phyloP scores from a whole-genome alignment of 805 yeast species.

The Ogataea salicorniae region DNA sequence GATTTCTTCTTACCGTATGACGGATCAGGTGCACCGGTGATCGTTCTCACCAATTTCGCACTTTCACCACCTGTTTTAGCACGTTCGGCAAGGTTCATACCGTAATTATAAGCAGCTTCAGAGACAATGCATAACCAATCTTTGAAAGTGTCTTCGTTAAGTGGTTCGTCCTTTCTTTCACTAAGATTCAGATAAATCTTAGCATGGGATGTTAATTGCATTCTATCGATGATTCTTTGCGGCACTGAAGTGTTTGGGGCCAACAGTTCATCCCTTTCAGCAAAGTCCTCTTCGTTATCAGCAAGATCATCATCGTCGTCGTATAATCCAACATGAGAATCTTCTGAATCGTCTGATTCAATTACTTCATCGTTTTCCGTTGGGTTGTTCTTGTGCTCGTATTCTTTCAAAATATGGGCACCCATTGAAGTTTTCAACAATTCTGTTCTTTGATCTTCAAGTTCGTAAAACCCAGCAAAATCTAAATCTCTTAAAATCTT shows the following conservation, averaged over 20 bases:
- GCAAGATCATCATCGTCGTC: slow-evolving; percentile 7
- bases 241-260: slow-evolving; percentile 8
- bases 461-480: slow-evolving; percentile 21
- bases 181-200: slow-evolving; percentile 23
- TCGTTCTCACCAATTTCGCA: slow-evolving; percentile 35
- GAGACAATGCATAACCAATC: slow-evolving; percentile 27
- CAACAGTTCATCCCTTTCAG: slow-evolving; percentile 9
- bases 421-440: slow-evolving; percentile 11
- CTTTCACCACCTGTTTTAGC: slow-evolving; percentile 34
- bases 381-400: not conserved
- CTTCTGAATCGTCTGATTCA: slow-evolving; percentile 2
- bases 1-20: slow-evolving; percentile 22
- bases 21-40: slow-evolving; percentile 38
- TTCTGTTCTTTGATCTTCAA: slow-evolving; percentile 22
- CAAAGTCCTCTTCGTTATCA: slow-evolving; percentile 3
- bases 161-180: slow-evolving; percentile 17
- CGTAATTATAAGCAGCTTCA: slow-evolving; percentile 29
- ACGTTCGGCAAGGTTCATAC: slow-evolving; percentile 32
- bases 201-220: slow-evolving; percentile 23
- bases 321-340: slow-evolving; percentile 6
- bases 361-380: slow-evolving; percentile 1
- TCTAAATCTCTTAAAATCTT: slow-evolving; percentile 17
- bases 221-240: slow-evolving; percentile 19
- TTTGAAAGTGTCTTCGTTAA: slow-evolving; percentile 26
- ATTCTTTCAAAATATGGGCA: slow-evolving; percentile 8